Evolutionary conservation across 2,329 filamentous ascomycete species (phyloP).

Genomic region (Sporothrix humicola): DNA sequence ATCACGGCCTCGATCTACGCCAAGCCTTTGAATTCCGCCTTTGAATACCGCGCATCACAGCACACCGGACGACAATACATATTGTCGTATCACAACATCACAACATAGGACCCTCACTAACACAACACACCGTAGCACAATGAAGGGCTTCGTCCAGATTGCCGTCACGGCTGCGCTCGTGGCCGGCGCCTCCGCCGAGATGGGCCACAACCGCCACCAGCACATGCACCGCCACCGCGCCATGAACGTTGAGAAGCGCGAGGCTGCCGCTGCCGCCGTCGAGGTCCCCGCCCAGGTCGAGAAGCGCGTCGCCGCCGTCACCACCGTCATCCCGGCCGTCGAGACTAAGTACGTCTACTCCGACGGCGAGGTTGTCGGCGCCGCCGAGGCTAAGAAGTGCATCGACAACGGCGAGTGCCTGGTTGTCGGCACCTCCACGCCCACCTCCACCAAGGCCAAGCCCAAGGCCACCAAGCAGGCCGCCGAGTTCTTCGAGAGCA

Average conservation of each 20-base stretch:
- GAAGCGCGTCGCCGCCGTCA: slow-evolving; percentile 55
- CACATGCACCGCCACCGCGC: slow-evolving; percentile 63
- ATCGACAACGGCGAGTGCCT: slow-evolving; percentile 74
- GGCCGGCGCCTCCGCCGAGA: slow-evolving; percentile 58
- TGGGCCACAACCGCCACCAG: slow-evolving; percentile 57
- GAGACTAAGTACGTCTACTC: slow-evolving; percentile 72
- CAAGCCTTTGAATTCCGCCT: background rate
- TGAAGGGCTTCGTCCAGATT: slow-evolving; percentile 58
- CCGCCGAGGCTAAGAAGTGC: slow-evolving; percentile 71
- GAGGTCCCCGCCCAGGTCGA: slow-evolving; percentile 44
- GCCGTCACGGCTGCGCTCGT: slow-evolving; percentile 60
- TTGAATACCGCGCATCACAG: background rate
- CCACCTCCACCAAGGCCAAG: slow-evolving; percentile 52
- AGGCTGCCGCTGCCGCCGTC: slow-evolving; percentile 46
- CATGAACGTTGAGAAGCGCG: slow-evolving; percentile 55
- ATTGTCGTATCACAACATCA: background rate
- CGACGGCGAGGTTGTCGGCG: slow-evolving; percentile 65
- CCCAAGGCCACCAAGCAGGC: slow-evolving; percentile 47
- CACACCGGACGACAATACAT: background rate
- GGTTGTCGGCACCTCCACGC: slow-evolving; percentile 64
- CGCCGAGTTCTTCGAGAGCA: slow-evolving; percentile 59
- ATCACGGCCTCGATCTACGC: background rate
- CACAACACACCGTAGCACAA: slow-evolving; percentile 42
- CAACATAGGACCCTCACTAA: slow-evolving; percentile 1
- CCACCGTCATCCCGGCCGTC: slow-evolving; percentile 64